Conservation (phyloP, 768 basidiomycete genomes). For the Pulveroboletus sp. region DNA sequence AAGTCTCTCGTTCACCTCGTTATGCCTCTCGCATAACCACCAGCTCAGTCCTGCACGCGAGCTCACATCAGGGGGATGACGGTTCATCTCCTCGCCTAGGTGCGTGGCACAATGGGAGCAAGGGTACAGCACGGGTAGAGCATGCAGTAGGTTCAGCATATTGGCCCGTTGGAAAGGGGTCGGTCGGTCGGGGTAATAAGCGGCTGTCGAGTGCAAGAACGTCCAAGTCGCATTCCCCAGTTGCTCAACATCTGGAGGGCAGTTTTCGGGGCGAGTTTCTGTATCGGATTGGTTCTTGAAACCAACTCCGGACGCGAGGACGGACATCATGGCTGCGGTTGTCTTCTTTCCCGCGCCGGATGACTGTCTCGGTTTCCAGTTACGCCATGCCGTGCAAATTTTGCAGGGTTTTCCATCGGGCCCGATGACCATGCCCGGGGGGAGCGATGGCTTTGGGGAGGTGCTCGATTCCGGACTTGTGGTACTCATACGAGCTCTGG, state of each 20-base stretch:
- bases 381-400: conserved; percentile 77
- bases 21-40: conserved; percentile 93
- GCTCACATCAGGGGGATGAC: conserved; percentile 74
- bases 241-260: conserved; percentile 86
- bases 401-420: conserved; percentile 96
- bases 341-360: conserved; percentile 30
- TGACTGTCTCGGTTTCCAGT: conserved; percentile 51
- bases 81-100: conserved; percentile 66
- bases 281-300: conserved; percentile 28
- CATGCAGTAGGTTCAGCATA: conserved; percentile 76
- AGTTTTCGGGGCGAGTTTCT: conserved; percentile 53
- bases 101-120: conserved; percentile 83
- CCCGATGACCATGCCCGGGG: conserved; percentile 83
- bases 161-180: conserved; percentile 70
- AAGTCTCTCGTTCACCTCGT: conserved; percentile 83
- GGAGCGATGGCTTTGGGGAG: conserved; percentile 35
- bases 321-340: conserved; percentile 33
- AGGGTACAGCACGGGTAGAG: conserved; percentile 83
- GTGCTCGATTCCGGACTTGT: conserved; percentile 3
- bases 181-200: conserved; percentile 89
- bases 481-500: conserved; percentile 11
- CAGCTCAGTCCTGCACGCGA: conserved; percentile 61
- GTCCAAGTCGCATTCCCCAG: conserved; percentile 95
- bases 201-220: conserved; percentile 92
- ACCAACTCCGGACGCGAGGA: conserved; percentile 30